phyloP scores from a whole-genome alignment of 768 basidiomycete genomes.

The Mycena filopes region DNA sequence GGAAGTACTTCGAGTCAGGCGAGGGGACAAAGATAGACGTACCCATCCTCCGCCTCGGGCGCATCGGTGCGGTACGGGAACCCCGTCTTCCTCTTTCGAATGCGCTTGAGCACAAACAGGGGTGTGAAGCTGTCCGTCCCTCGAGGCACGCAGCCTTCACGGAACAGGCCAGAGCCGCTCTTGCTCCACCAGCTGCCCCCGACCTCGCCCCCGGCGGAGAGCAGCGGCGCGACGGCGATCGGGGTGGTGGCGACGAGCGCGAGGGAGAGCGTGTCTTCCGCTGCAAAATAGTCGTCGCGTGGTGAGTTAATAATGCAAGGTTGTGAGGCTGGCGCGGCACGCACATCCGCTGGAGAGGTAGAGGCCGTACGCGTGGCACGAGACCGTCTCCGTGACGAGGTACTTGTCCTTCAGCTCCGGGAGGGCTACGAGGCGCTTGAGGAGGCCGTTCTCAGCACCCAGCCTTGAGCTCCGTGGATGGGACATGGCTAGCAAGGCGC shows the following conservation, averaged over 20 bases:
- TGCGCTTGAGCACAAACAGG: conserved; percentile 7
- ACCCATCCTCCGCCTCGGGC: conserved; percentile 8
- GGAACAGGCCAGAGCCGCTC: conserved; percentile 16
- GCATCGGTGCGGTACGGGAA: neutral
- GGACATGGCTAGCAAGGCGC: conserved; percentile 49
- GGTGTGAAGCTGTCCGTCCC: conserved; percentile 16
- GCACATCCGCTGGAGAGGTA: conserved; percentile 41
- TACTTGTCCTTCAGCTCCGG: conserved; percentile 41
- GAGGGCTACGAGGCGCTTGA: conserved; percentile 38
- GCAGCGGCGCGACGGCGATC: neutral
- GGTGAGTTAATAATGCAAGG: neutral
- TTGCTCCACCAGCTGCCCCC: conserved; percentile 5
- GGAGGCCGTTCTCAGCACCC: conserved; percentile 32
- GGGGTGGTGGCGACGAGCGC: conserved; percentile 10
- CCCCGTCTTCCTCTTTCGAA: neutral
- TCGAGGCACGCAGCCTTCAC: neutral
- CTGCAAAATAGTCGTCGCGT: neutral
- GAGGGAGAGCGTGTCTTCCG: conserved; percentile 10
- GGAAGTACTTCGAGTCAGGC: no score
- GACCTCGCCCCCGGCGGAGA: conserved; percentile 15
- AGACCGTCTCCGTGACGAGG: conserved; percentile 45
- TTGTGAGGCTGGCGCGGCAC: no score
- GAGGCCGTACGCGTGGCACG: conserved; percentile 43
- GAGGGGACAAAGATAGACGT: neutral
- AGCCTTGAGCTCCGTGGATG: conserved; percentile 36